Percentiles rank a stretch among this genome's conserved stretches.
Evolutionary conservation across 1,139 yeast species (phyloP).

Genomic region (Debaryomyces udenii): DNA sequence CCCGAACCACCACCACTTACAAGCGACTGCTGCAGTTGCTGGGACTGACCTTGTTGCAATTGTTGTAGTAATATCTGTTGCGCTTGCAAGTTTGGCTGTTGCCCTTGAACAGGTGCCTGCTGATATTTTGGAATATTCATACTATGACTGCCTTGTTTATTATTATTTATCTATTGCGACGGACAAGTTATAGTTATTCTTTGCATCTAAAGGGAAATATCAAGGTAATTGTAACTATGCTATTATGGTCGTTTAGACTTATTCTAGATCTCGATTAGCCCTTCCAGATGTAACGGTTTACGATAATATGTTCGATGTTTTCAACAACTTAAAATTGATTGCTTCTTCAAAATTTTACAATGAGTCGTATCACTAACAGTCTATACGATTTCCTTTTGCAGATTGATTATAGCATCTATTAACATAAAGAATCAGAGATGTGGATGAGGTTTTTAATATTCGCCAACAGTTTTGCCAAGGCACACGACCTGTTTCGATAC

Average conservation of each 20-base stretch:
- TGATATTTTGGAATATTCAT: slow-evolving; percentile 39
- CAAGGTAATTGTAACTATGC: neutral
- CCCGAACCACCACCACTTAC: slow-evolving; percentile 18
- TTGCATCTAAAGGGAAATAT: slow-evolving; percentile 5
- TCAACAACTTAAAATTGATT: neutral
- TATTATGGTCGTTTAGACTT: slow-evolving; percentile 1
- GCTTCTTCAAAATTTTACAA: neutral
- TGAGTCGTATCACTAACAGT: neutral
- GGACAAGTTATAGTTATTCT: neutral
- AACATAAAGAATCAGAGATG: slow-evolving; percentile 1
- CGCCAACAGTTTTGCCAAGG: slow-evolving; percentile 3
- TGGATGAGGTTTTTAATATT: slow-evolving; percentile 8
- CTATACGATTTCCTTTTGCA: slow-evolving; percentile 1
- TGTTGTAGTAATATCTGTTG: slow-evolving; percentile 51
- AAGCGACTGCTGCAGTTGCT: slow-evolving; percentile 18
- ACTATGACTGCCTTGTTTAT: slow-evolving; percentile 6
- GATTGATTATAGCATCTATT: slow-evolving; percentile 6
- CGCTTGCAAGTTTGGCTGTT: slow-evolving; percentile 40
- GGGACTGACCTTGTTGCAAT: slow-evolving; percentile 43
- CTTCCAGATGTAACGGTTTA: neutral
- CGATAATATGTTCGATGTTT: neutral
- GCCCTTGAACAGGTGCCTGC: slow-evolving; percentile 34
- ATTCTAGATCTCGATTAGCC: slow-evolving; percentile 3
- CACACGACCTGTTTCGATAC: slow-evolving; percentile 5
- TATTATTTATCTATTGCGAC: neutral